A percentile compares a stretch with the other conserved stretches of the same genome.
phyloP scores from a whole-genome alignment of 75 land plant species.

The Pseudotsuga menziesii region DNA sequence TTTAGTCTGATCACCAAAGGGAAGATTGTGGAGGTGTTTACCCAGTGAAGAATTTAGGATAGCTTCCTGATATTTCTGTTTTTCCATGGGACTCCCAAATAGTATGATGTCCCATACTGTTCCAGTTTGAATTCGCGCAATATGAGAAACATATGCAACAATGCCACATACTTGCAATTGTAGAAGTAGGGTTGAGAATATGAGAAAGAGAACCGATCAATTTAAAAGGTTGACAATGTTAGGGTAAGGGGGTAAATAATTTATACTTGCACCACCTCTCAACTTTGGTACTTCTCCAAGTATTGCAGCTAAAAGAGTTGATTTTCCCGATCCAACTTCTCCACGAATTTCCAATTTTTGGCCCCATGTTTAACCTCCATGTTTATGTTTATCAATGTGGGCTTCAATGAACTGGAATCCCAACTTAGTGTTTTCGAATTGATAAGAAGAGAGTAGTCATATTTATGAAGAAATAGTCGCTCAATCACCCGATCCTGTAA shows the following conservation, averaged over 20 bases:
- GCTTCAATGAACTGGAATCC: conserved; percentile 11
- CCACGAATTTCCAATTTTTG: conserved; percentile 40
- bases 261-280: conserved; percentile 20
- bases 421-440: conserved; percentile 12
- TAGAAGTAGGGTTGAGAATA: background rate
- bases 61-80: conserved; percentile 12
- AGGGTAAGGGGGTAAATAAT: background rate
- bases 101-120: conserved; percentile 24
- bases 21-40: conserved; percentile 20
- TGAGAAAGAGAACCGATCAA: conserved; percentile 10
- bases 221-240: background rate
- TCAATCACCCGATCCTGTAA: conserved; percentile 16
- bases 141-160: conserved; percentile 31
- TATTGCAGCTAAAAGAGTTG: conserved; percentile 41
- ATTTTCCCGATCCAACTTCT: conserved; percentile 42
- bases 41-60: conserved; percentile 18
- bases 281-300: conserved; percentile 38
- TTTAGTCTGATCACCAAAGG: conserved; percentile 30
- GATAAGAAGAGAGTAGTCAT: conserved; percentile 8
- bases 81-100: conserved; percentile 22
- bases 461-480: background rate
- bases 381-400: background rate
- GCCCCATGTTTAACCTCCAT: conserved; percentile 20
- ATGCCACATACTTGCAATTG: conserved; percentile 27
- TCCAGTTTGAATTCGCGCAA: conserved; percentile 28